Evolutionary conservation across 1,284 basidiomycete species (phyloP), one percentile per base, ranked within the genome.

Genomic region (Fomes fomentarius): DNA sequence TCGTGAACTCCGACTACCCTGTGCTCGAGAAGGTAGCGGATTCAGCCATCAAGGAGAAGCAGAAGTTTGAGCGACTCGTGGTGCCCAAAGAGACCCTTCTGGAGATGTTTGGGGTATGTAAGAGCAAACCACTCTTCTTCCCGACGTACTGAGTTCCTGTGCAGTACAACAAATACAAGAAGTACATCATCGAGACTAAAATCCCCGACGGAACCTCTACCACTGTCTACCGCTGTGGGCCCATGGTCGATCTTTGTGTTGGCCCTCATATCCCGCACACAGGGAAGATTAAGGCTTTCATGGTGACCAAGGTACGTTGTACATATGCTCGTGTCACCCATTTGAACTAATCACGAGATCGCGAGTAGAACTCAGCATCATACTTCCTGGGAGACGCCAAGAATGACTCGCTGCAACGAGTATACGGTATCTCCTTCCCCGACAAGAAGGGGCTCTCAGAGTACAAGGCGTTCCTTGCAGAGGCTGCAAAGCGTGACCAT

Each of bases 141-240:
- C 30, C n/a, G n/a, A n/a, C n/a, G n/a, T n/a, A n/a, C n/a, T n/a
- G n/a, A n/a, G n/a, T n/a, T n/a, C n/a, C n/a, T n/a, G n/a, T 47
- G 25, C 67, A 97, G 94, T 99, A 99, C 78, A 99, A 99, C 82
- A 97, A 96, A 74, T 99, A 98, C 81, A 99, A 99, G 79, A 85
- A 89, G 68, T 90, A 98, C 72, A 86, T 99, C 69, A 99, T 99
- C 69, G 85, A 96, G 70, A 85, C 87, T 63, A 98, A 99, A 77
- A 91, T 99, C 52, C 91, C 95, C 8, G 96, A 99, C 71, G 96
- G 96, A 60, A 93, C 94, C 15, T 94, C 92, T 49, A 98, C 97
- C 48, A 99, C 97, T 14, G 95, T 99, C 26, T 99, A 99, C 78
- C 93, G 96, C 51, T 99, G 97, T 71, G 97, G 97, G 26, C 96